Evolutionary conservation across 495 filamentous ascomycete genomes (phyloP).

Genomic region (Penicillium simplicissimum): DNA sequence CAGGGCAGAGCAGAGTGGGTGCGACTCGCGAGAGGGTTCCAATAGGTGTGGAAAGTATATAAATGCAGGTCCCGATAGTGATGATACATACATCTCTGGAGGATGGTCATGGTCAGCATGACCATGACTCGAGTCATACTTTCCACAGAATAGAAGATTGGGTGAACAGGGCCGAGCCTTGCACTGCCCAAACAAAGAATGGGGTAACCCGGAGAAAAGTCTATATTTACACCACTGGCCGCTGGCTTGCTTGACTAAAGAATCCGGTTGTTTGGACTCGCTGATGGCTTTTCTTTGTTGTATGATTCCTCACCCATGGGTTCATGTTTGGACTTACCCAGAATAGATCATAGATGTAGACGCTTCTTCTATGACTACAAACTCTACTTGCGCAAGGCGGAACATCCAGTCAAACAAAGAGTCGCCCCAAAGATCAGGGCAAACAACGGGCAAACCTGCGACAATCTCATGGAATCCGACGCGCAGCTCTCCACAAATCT

Average conservation of each 20-base stretch:
- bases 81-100: background rate
- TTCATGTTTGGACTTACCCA: background rate
- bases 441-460: background rate
- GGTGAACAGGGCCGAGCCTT: background rate
- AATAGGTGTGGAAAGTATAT: background rate
- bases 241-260: background rate
- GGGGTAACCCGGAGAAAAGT: background rate
- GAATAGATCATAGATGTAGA: background rate
- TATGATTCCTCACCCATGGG: background rate
- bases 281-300: background rate
- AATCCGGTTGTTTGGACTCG: background rate
- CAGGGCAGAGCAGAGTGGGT: no score
- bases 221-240: background rate
- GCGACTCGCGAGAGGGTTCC: background rate
- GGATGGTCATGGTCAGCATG: background rate
- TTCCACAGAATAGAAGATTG: no score
- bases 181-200: constrained; percentile 1
- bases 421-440: background rate
- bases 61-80: background rate
- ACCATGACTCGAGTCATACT: background rate
- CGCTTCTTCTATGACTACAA: no score
- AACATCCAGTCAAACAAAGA: background rate
- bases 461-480: constrained; percentile 1
- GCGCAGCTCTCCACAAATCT: constrained; percentile 7
- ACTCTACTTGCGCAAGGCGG: background rate